phyloP scores from a whole-genome alignment of 1,284 basidiomycete genomes.

The Sporisorium scitamineum region DNA sequence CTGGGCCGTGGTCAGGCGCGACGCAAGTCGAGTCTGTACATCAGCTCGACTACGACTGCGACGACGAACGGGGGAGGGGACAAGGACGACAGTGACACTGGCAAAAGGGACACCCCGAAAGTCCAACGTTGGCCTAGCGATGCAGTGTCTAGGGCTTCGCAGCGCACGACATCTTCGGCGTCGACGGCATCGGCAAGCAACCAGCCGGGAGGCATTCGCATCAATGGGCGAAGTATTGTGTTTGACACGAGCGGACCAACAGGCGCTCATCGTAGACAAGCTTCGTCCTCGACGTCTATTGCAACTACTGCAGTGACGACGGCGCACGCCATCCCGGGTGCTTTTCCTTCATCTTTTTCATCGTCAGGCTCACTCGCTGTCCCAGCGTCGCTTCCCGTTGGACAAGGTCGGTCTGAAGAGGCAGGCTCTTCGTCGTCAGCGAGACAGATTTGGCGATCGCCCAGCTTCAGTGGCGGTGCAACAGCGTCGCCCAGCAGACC shows the following conservation, averaged over 20 bases:
- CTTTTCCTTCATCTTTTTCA: conserved; percentile 40
- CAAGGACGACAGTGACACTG: not conserved
- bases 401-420: conserved; percentile 7
- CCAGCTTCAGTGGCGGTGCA: conserved; percentile 13
- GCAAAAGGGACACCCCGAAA: conserved; percentile 17
- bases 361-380: conserved; percentile 31
- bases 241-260: conserved; percentile 21
- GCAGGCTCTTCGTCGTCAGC: not conserved
- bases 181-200: conserved; percentile 23
- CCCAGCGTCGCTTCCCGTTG: conserved; percentile 12
- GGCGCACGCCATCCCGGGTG: conserved; percentile 40
- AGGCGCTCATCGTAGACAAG: conserved; percentile 22
- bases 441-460: conserved; percentile 12
- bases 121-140: conserved; percentile 41
- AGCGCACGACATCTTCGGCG: conserved; percentile 21
- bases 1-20: conserved; percentile 25
- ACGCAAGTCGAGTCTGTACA: conserved; percentile 42
- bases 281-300: conserved; percentile 25
- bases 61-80: not conserved
- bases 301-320: conserved; percentile 34
- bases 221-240: conserved; percentile 47
- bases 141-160: conserved; percentile 14
- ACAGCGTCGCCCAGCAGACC: conserved; percentile 7
- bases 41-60: conserved; percentile 27
- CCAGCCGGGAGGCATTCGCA: conserved; percentile 29